phyloP scores from a whole-genome alignment of 805 yeast genomes.

The Metschnikowia kunwiensis region DNA sequence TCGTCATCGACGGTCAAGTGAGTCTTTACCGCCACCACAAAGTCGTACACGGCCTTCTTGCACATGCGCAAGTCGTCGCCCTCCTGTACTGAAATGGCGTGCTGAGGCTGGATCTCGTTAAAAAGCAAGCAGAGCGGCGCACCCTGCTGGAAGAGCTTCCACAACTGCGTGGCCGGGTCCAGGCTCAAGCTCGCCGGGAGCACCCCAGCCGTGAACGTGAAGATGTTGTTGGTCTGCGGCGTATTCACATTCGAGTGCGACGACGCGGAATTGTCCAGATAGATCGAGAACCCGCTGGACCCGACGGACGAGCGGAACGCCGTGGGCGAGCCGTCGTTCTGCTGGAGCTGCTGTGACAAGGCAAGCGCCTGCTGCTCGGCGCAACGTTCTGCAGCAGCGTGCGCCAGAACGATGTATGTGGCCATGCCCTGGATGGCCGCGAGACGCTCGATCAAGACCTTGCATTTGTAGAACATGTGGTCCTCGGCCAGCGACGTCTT shows the following conservation, averaged over 20 bases:
- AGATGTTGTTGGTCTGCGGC: constrained; percentile 37
- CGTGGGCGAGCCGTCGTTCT: constrained; percentile 18
- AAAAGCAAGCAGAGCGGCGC: constrained; percentile 85
- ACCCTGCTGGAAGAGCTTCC: constrained; percentile 88
- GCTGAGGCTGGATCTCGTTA: constrained; percentile 52
- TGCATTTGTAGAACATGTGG: constrained; percentile 68
- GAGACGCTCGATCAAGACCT: constrained; percentile 51
- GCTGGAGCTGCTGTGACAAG: constrained; percentile 40
- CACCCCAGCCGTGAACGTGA: constrained; percentile 73
- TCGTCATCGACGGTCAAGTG: constrained; percentile 74
- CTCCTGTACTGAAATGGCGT: constrained; percentile 58
- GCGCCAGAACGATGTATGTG: constrained; percentile 64
- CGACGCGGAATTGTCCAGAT: constrained; percentile 30
- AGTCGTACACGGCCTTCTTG: constrained; percentile 86
- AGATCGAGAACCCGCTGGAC: constrained; percentile 34
- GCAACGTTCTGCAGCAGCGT: constrained; percentile 60
- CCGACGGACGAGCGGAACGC: constrained; percentile 35
- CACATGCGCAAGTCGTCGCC: constrained; percentile 82
- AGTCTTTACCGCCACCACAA: constrained; percentile 79
- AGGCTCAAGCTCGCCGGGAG: constrained; percentile 69
- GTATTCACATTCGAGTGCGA: constrained; percentile 16
- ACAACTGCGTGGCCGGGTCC: constrained; percentile 90
- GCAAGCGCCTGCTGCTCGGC: constrained; percentile 70
- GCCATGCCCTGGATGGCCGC: constrained; percentile 62
- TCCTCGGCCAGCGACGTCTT: constrained; percentile 58